Percentiles rank a stretch among this genome's conserved stretches.
Evolutionary conservation across 495 filamentous ascomycete genomes (phyloP).

Genomic region (Penicillium diatomitis): DNA sequence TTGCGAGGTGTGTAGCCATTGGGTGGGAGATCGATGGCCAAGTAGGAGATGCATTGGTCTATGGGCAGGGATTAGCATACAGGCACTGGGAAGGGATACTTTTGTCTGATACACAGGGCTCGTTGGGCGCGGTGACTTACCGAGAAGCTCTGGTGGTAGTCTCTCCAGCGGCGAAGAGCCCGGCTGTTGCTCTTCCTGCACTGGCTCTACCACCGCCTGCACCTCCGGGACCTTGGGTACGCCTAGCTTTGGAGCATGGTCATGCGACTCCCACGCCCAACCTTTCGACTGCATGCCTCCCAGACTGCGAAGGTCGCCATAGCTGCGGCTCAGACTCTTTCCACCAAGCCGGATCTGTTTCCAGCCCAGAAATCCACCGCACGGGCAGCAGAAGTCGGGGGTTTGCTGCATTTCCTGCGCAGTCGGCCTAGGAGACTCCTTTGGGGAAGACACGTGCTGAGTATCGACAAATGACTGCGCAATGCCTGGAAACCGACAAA

Average conservation of each 20-base stretch:
- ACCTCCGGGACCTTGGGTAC: constrained; percentile 16
- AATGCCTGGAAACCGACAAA: constrained; percentile 32
- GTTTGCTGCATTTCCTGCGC: constrained; percentile 31
- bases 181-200: constrained; percentile 17
- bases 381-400: constrained; percentile 59
- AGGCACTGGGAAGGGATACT: constrained; percentile 9
- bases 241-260: constrained; percentile 10
- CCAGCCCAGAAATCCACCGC: constrained; percentile 63
- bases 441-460: constrained; percentile 49
- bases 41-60: constrained; percentile 70
- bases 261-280: constrained; percentile 47
- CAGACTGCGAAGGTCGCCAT: constrained; percentile 54
- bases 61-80: background rate
- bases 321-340: constrained; percentile 62
- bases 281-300: constrained; percentile 35
- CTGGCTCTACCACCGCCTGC: constrained; percentile 16
- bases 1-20: constrained; percentile 73
- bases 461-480: constrained; percentile 65
- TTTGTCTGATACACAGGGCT: constrained; percentile 1
- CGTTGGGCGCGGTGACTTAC: constrained; percentile 40
- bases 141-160: constrained; percentile 61
- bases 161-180: constrained; percentile 48
- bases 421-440: constrained; percentile 34
- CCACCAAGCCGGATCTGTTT: constrained; percentile 60
- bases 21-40: constrained; percentile 67